These are phyloP conservation scores for Adansonia rubrostipa DNA, from an alignment of 441 rosid genomes.

Conservation along the genomic window DNA sequence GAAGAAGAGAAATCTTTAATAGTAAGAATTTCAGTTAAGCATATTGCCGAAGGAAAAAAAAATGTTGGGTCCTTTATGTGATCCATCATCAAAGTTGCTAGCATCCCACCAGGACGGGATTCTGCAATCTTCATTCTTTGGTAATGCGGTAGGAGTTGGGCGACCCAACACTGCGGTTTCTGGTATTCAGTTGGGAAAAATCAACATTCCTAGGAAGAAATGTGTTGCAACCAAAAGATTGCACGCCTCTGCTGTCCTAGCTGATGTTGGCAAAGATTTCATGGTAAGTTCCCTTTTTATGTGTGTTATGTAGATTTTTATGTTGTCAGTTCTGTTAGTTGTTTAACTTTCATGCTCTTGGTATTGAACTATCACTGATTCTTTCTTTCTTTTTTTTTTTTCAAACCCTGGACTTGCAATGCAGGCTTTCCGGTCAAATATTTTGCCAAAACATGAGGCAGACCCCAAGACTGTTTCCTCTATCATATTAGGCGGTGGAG, in stretches of 20 bases:
- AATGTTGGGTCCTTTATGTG: slow-evolving; percentile 22
- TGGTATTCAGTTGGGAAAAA: slow-evolving; percentile 35
- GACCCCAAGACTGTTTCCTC: slow-evolving; percentile 87
- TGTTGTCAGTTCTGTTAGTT: background rate
- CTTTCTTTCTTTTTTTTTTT: no score
- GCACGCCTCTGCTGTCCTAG: slow-evolving; percentile 44
- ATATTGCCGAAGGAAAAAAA: background rate
- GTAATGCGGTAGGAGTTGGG: slow-evolving; percentile 31
- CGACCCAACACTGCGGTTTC: slow-evolving; percentile 25
- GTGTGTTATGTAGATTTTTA: background rate
- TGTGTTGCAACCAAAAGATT: slow-evolving; percentile 32
- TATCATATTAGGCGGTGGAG: slow-evolving; percentile 91
- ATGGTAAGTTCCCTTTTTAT: slow-evolving; percentile 39
- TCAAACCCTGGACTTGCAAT: slow-evolving; percentile 30
- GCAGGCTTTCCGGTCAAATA: slow-evolving; percentile 44
- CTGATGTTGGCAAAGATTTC: slow-evolving; percentile 58
- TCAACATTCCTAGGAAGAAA: slow-evolving; percentile 26
- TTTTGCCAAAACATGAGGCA: slow-evolving; percentile 48
- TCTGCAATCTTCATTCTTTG: slow-evolving; percentile 41
- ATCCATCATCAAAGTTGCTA: slow-evolving; percentile 31
- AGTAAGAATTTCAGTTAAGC: background rate
- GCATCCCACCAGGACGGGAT: slow-evolving; percentile 31
- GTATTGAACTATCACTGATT: background rate
- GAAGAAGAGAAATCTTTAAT: slow-evolving; percentile 6
- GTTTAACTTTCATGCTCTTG: background rate